A percentile compares a stretch with the other conserved stretches of the same genome.
Evolutionary conservation across 495 filamentous ascomycete species (phyloP).

Genomic region (Eremomyces bilateralis): DNA sequence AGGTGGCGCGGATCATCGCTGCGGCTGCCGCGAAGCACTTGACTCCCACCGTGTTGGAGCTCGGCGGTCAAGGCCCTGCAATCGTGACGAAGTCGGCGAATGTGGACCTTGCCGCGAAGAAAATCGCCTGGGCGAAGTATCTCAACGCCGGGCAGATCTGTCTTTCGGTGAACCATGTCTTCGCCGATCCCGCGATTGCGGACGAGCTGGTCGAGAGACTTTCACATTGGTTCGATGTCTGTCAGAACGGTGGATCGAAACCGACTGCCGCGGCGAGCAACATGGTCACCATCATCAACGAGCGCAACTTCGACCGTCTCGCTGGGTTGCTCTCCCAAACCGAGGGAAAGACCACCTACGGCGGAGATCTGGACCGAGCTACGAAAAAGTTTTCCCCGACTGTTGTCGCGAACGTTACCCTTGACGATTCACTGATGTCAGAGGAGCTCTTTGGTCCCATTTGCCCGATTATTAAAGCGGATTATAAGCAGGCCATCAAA

Average conservation of each 20-base stretch:
- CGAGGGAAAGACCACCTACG: not conserved
- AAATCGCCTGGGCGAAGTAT: constrained; percentile 7
- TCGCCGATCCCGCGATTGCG: constrained; percentile 5
- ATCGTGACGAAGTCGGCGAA: constrained; percentile 10
- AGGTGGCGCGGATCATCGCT: constrained; percentile 5
- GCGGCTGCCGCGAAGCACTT: constrained; percentile 11
- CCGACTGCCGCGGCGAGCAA: not conserved
- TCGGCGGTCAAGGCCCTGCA: constrained; percentile 10
- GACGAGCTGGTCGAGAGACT: constrained; percentile 2
- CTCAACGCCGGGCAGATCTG: constrained; percentile 10
- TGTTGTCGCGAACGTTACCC: not conserved
- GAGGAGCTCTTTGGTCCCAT: constrained; percentile 6
- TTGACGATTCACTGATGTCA: constrained; percentile 1
- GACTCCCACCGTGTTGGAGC: constrained; percentile 10
- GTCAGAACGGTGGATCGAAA: not conserved
- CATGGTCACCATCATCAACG: constrained; percentile 5
- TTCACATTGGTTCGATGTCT: constrained; percentile 1
- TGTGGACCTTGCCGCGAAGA: constrained; percentile 8
- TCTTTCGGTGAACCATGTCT: constrained; percentile 8
- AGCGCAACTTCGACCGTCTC: constrained; percentile 4
- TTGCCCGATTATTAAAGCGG: constrained; percentile 1
- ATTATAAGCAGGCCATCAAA: not conserved
- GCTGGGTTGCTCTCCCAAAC: constrained; percentile 1
- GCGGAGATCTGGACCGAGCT: not conserved
- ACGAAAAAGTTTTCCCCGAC: not conserved